These are phyloP conservation scores for Colletotrichum aenigma DNA, from an alignment of 2,329 filamentous ascomycete genomes.

Conservation along the genomic window DNA sequence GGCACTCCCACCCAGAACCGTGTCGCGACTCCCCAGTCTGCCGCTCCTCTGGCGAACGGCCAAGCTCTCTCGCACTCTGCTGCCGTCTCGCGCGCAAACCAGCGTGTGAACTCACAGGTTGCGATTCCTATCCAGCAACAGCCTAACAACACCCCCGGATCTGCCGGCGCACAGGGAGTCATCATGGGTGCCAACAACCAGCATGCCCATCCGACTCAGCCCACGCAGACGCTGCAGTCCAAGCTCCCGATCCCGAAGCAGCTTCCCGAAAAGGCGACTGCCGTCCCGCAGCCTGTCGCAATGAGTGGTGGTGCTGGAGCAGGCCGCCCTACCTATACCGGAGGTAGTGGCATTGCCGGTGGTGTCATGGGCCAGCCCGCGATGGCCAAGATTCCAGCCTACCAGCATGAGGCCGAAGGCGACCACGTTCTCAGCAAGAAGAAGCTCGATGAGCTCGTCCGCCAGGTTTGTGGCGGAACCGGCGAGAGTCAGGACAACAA, in stretches of 20 bases:
- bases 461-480: slow-evolving; percentile 86
- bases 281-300: slow-evolving; percentile 74
- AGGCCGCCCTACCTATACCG: slow-evolving; percentile 82
- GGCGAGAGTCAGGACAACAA: slow-evolving; percentile 76
- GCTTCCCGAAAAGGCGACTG: slow-evolving; percentile 69
- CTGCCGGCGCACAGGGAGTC: slow-evolving; percentile 31
- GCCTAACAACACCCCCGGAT: slow-evolving; percentile 31
- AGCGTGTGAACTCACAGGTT: slow-evolving; percentile 32
- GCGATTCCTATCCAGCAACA: slow-evolving; percentile 35
- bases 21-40: slow-evolving; percentile 54
- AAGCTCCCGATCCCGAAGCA: slow-evolving; percentile 87
- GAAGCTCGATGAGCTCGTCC: slow-evolving; percentile 92
- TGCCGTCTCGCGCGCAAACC: slow-evolving; percentile 54
- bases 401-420: slow-evolving; percentile 88
- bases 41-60: slow-evolving; percentile 38
- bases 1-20: slow-evolving; percentile 56
- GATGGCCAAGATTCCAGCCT: slow-evolving; percentile 79
- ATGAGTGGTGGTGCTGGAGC: slow-evolving; percentile 66
- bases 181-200: slow-evolving; percentile 38
- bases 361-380: slow-evolving; percentile 89
- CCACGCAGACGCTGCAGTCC: slow-evolving; percentile 45
- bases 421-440: slow-evolving; percentile 97
- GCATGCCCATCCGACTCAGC: slow-evolving; percentile 53
- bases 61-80: slow-evolving; percentile 53
- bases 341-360: slow-evolving; percentile 76